Evolutionary conservation across 768 basidiomycete species (phyloP).

Genomic region (Lactarius pseudohatsudake): DNA sequence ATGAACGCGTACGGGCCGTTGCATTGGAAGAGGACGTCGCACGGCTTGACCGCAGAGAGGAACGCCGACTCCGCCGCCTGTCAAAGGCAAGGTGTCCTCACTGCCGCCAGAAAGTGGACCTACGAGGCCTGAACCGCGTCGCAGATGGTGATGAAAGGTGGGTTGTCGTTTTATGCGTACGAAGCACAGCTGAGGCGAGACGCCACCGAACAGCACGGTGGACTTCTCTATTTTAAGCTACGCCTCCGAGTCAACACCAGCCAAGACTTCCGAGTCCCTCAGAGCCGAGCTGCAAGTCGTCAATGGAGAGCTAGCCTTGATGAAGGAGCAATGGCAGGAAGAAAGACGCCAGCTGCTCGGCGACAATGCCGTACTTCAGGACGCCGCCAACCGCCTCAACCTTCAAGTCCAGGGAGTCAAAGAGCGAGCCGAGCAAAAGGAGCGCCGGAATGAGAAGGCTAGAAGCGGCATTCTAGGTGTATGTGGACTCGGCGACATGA

Average conservation of each 20-base stretch:
- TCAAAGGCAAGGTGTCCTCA: conserved; percentile 66
- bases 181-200: conserved; percentile 2
- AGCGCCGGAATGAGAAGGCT: conserved; percentile 49
- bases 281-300: conserved; percentile 58
- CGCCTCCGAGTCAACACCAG: conserved; percentile 60
- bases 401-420: conserved; percentile 56
- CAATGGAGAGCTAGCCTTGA: conserved; percentile 58
- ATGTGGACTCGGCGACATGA: conserved; percentile 28
- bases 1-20: conserved; percentile 58
- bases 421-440: conserved; percentile 57
- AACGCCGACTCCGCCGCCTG: conserved; percentile 61
- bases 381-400: conserved; percentile 66
- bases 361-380: conserved; percentile 72
- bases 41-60: conserved; percentile 63
- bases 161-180: background rate
- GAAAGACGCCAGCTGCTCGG: conserved; percentile 62
- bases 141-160: conserved; percentile 64
- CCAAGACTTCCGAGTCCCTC: conserved; percentile 64
- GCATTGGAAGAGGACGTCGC: conserved; percentile 68
- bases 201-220: conserved; percentile 44
- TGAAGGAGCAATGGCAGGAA: conserved; percentile 71
- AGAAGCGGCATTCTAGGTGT: conserved; percentile 57
- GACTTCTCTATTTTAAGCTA: conserved; percentile 50
- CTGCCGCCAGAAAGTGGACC: conserved; percentile 62
- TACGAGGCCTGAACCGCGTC: conserved; percentile 42